These are phyloP conservation scores for Auricularia heimuer DNA, from an alignment of 768 basidiomycete genomes.

Conservation along the genomic window DNA sequence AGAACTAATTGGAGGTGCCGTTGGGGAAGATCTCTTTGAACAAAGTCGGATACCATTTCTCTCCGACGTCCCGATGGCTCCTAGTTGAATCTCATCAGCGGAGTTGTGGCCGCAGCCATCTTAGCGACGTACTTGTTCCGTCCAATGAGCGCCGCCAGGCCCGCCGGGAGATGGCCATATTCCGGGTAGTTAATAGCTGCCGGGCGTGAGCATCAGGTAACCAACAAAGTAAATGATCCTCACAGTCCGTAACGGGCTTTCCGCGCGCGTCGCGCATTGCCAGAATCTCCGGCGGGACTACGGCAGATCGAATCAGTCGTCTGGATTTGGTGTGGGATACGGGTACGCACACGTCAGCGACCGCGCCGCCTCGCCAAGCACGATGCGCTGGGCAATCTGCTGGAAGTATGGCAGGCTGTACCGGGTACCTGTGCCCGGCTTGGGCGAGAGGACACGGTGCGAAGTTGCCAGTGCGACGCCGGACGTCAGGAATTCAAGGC, in stretches of 20 bases:
- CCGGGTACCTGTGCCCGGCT: slow-evolving; percentile 43
- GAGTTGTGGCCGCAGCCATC: neutral
- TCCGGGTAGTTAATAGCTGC: slow-evolving; percentile 72
- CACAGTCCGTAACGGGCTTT: slow-evolving; percentile 33
- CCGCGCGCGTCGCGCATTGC: slow-evolving; percentile 52
- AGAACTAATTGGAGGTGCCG: slow-evolving; percentile 21
- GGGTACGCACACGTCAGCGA: neutral
- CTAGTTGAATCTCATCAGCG: slow-evolving; percentile 26
- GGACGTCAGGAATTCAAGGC: slow-evolving; percentile 66
- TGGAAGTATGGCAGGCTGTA: slow-evolving; percentile 86
- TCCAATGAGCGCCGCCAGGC: slow-evolving; percentile 64
- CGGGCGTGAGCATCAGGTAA: no score
- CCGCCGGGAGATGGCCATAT: slow-evolving; percentile 59
- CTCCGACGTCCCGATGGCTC: slow-evolving; percentile 77
- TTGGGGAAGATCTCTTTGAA: slow-evolving; percentile 64
- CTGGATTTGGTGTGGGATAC: neutral
- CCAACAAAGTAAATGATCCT: no score
- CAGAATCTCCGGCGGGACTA: slow-evolving; percentile 59
- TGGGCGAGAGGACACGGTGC: slow-evolving; percentile 68
- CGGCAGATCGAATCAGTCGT: neutral
- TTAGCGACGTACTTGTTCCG: slow-evolving; percentile 54
- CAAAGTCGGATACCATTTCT: slow-evolving; percentile 64
- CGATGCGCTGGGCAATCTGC: slow-evolving; percentile 52
- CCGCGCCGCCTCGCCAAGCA: slow-evolving; percentile 29
- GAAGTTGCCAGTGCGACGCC: slow-evolving; percentile 73